Base-by-base conservation (phyloP, 2,329 filamentous ascomycete genomes). In the Sphaerulina vaccinii region DNA sequence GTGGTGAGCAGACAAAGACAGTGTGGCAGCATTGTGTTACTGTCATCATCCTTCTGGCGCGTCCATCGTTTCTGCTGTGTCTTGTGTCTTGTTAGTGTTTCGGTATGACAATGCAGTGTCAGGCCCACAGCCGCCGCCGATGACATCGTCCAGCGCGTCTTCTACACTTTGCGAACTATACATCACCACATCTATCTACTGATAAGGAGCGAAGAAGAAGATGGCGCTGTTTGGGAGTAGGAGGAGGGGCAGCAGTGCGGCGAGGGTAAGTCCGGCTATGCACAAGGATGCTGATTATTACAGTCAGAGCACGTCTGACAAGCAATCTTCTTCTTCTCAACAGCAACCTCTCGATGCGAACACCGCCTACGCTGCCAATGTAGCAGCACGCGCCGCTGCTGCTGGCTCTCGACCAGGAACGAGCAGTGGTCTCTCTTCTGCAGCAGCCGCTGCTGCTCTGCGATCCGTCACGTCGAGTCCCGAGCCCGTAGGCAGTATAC, bases 401-500 rank as follows among this genome's bases (percentile, higher is more conserved):
- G 95, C 92, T 71, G 79, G 86, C 66, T 84, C 81, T 62, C 84
- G 79, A 65, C 79, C 82, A 69, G 71, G 80, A 62, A 80, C 85
- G 62, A 81, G 80, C 70, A 76, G 75, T 54, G 83, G 82, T 52
- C 78, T 96, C 37, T 95, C 91, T 35, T 86, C 87, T 29, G 88
- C 91, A 5, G 92, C 92, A 10, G 91, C 92, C 5, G 90, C 90
- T 13, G 85, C 90, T 22, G 91, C 91, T 40, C 79, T 97, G 52
- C 85, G 86, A 66, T 87, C 86, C 39, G 83, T 87, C 61, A 85
- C 89, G 8, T 84, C 84, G 45, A 85, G 87, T 2, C 90, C 90
- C 18, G 92, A 85, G 45, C 84, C 85, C 61, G 86, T 96, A 51
- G 86, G 83, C 68, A 83, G 90, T 65, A 83, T 95, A 38, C 87